phyloP scores from a whole-genome alignment of 495 filamentous ascomycete species.

The Elaphomyces granulatus region DNA sequence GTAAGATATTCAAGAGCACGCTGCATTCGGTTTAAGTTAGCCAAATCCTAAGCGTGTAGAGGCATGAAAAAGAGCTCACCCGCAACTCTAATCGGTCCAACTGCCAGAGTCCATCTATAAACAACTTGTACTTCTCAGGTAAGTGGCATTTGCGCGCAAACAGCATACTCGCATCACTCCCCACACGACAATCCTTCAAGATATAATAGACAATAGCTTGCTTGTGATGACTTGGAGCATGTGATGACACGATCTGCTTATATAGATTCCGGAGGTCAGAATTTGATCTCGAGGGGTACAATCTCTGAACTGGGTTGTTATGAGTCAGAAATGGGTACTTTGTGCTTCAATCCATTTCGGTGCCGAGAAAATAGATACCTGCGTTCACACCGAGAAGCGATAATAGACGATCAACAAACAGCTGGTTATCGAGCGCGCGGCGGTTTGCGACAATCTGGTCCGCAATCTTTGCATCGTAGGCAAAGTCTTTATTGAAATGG shows the following conservation, averaged over 20 bases:
- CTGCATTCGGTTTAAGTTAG: conserved; percentile 21
- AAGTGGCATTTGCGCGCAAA: conserved; percentile 44
- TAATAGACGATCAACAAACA: conserved; percentile 64
- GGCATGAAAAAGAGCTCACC: conserved; percentile 17
- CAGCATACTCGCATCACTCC: conserved; percentile 31
- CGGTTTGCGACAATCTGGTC: conserved; percentile 48
- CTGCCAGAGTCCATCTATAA: conserved; percentile 70
- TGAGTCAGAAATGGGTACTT: too few relatives aligned
- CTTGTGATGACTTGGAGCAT: conserved; percentile 53
- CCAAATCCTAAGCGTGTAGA: not conserved
- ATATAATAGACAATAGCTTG: conserved; percentile 70
- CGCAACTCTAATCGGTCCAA: conserved; percentile 58
- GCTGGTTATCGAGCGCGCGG: conserved; percentile 44
- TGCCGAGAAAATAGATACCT: too few relatives aligned
- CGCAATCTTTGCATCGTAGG: conserved; percentile 42
- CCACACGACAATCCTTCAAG: conserved; percentile 52
- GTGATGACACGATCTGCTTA: conserved; percentile 43
- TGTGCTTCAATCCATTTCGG: too few relatives aligned
- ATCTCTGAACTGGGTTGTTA: conserved; percentile 34
- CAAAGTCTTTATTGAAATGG: conserved; percentile 43
- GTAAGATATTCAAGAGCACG: conserved; percentile 57
- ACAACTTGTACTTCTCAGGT: conserved; percentile 54
- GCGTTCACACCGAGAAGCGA: conserved; percentile 52
- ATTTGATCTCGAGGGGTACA: conserved; percentile 57
- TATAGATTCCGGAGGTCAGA: conserved; percentile 49